These are phyloP conservation scores for Capniomyces stellatus DNA, from an alignment of 371 early-diverging fungal species.

Conservation along the genomic window DNA sequence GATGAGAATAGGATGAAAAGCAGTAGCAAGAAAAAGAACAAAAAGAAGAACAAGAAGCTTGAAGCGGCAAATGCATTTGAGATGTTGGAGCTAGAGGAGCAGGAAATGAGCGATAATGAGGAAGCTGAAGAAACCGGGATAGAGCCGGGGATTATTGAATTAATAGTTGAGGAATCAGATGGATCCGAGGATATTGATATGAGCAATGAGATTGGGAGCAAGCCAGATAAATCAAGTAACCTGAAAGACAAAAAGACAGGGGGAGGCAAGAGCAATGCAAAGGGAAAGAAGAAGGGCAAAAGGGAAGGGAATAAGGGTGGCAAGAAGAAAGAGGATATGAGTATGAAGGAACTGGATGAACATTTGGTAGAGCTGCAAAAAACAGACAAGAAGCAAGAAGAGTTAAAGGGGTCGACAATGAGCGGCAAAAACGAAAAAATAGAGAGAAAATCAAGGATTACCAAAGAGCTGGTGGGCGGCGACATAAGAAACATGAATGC, in stretches of 20 bases:
- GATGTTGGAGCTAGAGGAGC: too few relatives aligned
- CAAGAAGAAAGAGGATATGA: constrained; percentile 11
- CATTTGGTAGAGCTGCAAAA: too few relatives aligned
- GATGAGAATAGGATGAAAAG: constrained; percentile 16
- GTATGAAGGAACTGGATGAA: constrained; percentile 14
- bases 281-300: constrained; percentile 35
- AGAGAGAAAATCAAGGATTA: constrained; percentile 12
- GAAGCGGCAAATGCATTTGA: too few relatives aligned
- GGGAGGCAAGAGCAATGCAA: constrained; percentile 23
- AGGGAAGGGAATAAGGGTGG: constrained; percentile 34
- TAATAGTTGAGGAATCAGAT: not conserved
- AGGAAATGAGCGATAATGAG: too few relatives aligned
- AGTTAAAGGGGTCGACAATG: constrained; percentile 2
- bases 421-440: constrained; percentile 5
- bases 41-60: constrained; percentile 44
- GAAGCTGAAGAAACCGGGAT: not conserved
- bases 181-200: not conserved
- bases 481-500: constrained; percentile 56
- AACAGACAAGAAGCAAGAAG: not conserved
- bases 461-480: constrained; percentile 33
- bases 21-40: constrained; percentile 27
- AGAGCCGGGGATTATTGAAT: not conserved
- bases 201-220: not conserved
- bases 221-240: not conserved
- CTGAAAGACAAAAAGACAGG: not conserved